These are phyloP conservation scores for Cystoderma amianthinum DNA, from an alignment of 768 basidiomycete genomes.

Conservation along the genomic window DNA sequence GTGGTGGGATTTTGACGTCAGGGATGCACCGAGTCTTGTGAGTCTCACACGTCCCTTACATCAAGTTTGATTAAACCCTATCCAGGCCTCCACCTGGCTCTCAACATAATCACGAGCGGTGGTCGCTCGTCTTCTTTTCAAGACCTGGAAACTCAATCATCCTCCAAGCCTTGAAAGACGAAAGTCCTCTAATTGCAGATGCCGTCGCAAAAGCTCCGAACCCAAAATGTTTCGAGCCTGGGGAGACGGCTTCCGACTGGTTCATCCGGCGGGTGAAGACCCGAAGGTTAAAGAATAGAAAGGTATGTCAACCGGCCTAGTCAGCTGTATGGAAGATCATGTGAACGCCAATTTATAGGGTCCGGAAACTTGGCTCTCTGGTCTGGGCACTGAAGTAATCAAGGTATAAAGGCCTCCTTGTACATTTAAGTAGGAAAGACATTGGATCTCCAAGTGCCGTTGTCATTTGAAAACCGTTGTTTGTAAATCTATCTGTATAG, in stretches of 20 bases:
- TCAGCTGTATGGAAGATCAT: too few relatives aligned
- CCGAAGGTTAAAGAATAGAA: too few relatives aligned
- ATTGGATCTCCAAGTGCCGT: too few relatives aligned
- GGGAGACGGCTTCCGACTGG: constrained; percentile 1
- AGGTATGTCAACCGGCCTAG: too few relatives aligned
- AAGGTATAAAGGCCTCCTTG: too few relatives aligned
- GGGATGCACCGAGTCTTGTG: constrained; percentile 60
- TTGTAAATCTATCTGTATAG: too few relatives aligned
- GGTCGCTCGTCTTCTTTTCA: constrained; percentile 58
- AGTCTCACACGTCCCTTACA: constrained; percentile 11
- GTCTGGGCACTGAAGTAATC: too few relatives aligned
- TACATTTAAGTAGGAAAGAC: too few relatives aligned
- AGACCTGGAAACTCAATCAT: constrained; percentile 41
- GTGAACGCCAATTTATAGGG: too few relatives aligned
- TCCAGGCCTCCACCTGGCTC: constrained; percentile 39
- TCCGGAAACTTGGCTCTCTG: too few relatives aligned
- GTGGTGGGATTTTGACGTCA: constrained; percentile 57
- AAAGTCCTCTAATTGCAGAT: constrained; percentile 38
- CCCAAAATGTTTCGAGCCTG: neutral
- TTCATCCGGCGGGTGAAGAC: neutral
- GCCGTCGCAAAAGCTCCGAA: constrained; percentile 22
- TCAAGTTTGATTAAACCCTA: neutral
- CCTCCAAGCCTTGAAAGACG: constrained; percentile 36
- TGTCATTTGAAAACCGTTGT: too few relatives aligned
- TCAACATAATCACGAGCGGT: constrained; percentile 40